Evolutionary conservation across 257 asterid genomes (phyloP), one percentile per base, ranked within the genome.

Genomic region (Echium plantagineum): DNA sequence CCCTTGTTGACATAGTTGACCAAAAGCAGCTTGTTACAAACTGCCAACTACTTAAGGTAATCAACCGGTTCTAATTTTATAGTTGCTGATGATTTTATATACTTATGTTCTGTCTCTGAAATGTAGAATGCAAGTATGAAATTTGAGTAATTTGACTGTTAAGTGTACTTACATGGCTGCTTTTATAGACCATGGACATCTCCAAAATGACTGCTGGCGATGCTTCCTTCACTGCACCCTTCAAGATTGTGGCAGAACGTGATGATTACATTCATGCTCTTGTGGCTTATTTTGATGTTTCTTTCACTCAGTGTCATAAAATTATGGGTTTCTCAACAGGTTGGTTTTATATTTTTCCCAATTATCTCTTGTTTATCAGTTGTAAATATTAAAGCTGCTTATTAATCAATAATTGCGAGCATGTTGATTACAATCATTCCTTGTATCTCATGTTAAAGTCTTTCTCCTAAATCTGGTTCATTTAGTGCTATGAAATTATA

Each of bases 201-300:
- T 89, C 97, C 6, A 93, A 86, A 84, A 93, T 93, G 99, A 68
- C 73, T 63, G 52, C 90, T 13, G 94, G 75, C 3, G 99, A 89
- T 72, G 87, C 87, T 63, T 89, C 99, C 38, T 93, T 93, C 79
- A 81, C 86, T 16, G 97, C 94, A 55, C 97, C 96, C 61, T 89
- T 93, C 77, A 93, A 93, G 89, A 97, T 93, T 16, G 83, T 93
- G 32, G 99, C 97, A 9, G 94, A 78, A 68, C 90, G 94, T 2
- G 94, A 93, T 52, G 97, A 93, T 76, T 93, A 93, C 74, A 81
- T 89, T 62, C 99, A 86, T 78, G 99, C 97, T 62, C 87, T 93
- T 52, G 97, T 93, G 6, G 98, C 96, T 48, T 84, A 89, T 63
- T 93, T 93, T 28, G 99, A 93, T 28, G 99, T 93, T 64, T 84